phyloP scores from a whole-genome alignment of 768 basidiomycete genomes.

The Amanita exitialis region DNA sequence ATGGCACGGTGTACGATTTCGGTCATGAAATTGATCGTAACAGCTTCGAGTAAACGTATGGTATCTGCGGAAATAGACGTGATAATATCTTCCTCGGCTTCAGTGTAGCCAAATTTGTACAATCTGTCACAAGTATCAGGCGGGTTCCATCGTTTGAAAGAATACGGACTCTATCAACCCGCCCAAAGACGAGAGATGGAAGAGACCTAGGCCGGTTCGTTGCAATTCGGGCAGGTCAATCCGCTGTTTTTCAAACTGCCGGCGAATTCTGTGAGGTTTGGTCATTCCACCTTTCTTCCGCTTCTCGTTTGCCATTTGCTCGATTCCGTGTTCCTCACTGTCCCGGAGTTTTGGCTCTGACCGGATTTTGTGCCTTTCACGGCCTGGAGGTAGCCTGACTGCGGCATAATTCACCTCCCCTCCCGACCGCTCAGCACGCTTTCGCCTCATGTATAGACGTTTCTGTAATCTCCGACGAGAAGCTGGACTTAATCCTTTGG shows the following conservation, averaged over 20 bases:
- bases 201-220: slow-evolving; percentile 34
- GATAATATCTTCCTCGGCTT: slow-evolving; percentile 14
- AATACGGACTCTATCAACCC: slow-evolving; percentile 28
- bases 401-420: slow-evolving; percentile 17
- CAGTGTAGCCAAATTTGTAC: slow-evolving; percentile 14
- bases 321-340: background rate
- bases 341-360: slow-evolving; percentile 7
- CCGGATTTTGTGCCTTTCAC: slow-evolving; percentile 16
- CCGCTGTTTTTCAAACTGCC: slow-evolving; percentile 29
- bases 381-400: slow-evolving; percentile 27
- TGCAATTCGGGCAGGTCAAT: slow-evolving; percentile 34
- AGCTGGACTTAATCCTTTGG: slow-evolving; percentile 22
- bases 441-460: slow-evolving; percentile 64
- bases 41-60: slow-evolving; percentile 33
- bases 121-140: slow-evolving; percentile 9
- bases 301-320: slow-evolving; percentile 1
- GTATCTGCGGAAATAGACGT: slow-evolving; percentile 38
- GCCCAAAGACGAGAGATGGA: slow-evolving; percentile 31
- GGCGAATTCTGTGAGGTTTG: slow-evolving; percentile 33
- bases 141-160: background rate
- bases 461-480: slow-evolving; percentile 50
- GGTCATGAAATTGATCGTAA: slow-evolving; percentile 40
- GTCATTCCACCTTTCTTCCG: slow-evolving; percentile 26
- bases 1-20: slow-evolving; percentile 42
- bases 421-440: slow-evolving; percentile 42